A percentile compares a stretch with the other conserved stretches of the same genome.
Evolutionary conservation across 192 early-diverging fungal genomes (phyloP).

Genomic region (Paraglomus brasilianum): DNA sequence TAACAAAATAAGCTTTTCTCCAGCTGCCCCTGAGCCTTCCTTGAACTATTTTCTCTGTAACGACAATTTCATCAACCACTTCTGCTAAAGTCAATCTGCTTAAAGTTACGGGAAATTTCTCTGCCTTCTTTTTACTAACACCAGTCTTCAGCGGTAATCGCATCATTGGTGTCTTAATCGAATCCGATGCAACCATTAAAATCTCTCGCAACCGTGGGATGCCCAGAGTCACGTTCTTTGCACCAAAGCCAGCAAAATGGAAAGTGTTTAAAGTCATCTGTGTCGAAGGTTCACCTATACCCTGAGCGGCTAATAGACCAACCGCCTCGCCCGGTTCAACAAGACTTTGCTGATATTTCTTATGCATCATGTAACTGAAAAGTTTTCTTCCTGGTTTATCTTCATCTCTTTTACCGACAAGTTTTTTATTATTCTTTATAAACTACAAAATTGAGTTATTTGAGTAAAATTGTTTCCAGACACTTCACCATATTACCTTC

Average conservation of each 20-base stretch:
- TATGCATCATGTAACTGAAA: conserved; percentile 91
- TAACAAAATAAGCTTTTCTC: conserved; percentile 75
- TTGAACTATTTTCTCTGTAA: conserved; percentile 70
- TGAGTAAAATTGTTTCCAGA: background rate
- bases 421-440: conserved; percentile 8
- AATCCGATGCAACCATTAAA: conserved; percentile 94
- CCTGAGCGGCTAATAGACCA: conserved; percentile 94
- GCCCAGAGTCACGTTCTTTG: conserved; percentile 99
- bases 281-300: conserved; percentile 98
- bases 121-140: conserved; percentile 63
- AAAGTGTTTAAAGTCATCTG: conserved; percentile 99
- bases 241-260: conserved; percentile 94
- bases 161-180: conserved; percentile 94
- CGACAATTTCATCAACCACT: conserved; percentile 82
- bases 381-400: conserved; percentile 63
- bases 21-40: conserved; percentile 47
- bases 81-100: conserved; percentile 77
- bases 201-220: conserved; percentile 99
- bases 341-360: conserved; percentile 92
- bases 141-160: conserved; percentile 70
- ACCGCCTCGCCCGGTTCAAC: conserved; percentile 98
- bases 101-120: conserved; percentile 69
- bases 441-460: conserved; percentile 19
- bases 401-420: conserved; percentile 56
- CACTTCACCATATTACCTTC: too few relatives aligned